Percentiles rank a stretch among this genome's conserved stretches.
These are phyloP conservation scores for Sistotremastrum niveocremeum DNA, from an alignment of 768 basidiomycete species.

Conservation along the genomic window DNA sequence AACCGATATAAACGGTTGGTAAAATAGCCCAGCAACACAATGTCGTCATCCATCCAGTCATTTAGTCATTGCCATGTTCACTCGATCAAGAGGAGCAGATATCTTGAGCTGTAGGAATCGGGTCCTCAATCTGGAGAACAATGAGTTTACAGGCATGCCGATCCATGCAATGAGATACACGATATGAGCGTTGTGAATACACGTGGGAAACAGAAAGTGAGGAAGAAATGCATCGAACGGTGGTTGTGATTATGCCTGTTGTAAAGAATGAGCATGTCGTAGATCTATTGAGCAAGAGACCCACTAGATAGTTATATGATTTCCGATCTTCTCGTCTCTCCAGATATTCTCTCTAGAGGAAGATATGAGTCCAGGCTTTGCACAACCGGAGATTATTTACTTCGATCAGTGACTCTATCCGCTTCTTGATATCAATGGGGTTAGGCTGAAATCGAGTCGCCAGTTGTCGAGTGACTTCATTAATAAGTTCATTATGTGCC, in stretches of 20 bases:
- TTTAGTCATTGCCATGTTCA: too few relatives aligned
- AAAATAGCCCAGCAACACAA: too few relatives aligned
- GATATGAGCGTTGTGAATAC: neutral
- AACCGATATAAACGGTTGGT: too few relatives aligned
- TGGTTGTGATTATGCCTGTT: neutral
- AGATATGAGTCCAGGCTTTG: neutral
- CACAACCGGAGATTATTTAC: conserved; percentile 27
- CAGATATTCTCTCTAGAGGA: conserved; percentile 78
- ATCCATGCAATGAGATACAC: neutral
- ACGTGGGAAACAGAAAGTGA: too few relatives aligned
- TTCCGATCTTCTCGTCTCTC: conserved; percentile 80
- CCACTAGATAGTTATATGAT: conserved; percentile 71
- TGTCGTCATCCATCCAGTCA: too few relatives aligned
- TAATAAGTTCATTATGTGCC: conserved; percentile 77
- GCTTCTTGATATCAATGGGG: conserved; percentile 78
- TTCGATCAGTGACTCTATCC: conserved; percentile 89
- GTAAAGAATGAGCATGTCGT: neutral
- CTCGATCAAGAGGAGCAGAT: too few relatives aligned
- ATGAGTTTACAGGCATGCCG: neutral
- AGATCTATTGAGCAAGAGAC: conserved; percentile 5
- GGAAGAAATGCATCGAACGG: too few relatives aligned
- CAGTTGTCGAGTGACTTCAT: conserved; percentile 82
- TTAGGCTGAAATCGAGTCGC: conserved; percentile 77
- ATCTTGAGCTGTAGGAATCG: too few relatives aligned
- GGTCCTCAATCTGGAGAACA: neutral